Evolutionary conservation across 75 land plant genomes (phyloP).

Genomic region (Selaginella moellendorffii): DNA sequence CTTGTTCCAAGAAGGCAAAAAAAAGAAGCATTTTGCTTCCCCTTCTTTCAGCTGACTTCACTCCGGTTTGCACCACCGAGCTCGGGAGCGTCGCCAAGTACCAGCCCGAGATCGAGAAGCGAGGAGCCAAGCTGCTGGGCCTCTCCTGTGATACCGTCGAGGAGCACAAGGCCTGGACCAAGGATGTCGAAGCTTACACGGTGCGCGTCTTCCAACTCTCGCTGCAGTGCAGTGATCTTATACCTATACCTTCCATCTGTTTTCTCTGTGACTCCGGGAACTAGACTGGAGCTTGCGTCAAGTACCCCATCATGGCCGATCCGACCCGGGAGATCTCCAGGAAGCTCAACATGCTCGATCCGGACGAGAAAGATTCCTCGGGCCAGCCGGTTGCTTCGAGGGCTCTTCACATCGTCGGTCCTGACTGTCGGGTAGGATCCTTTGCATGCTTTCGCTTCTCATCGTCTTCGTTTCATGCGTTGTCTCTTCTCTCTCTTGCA

Average conservation of each 20-base stretch:
- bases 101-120: slow-evolving; percentile 43
- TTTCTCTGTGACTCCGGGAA: background rate
- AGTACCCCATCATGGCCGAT: slow-evolving; percentile 70
- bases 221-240: background rate
- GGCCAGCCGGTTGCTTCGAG: slow-evolving; percentile 55
- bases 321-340: slow-evolving; percentile 50
- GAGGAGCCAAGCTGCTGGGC: slow-evolving; percentile 81
- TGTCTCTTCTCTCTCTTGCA: too few species aligned
- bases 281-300: slow-evolving; percentile 43
- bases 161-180: slow-evolving; percentile 65
- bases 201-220: slow-evolving; percentile 25
- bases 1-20: too few species aligned
- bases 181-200: slow-evolving; percentile 63
- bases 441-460: background rate
- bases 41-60: slow-evolving; percentile 52
- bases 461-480: too few species aligned
- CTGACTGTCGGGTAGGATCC: slow-evolving; percentile 42
- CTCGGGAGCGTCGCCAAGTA: slow-evolving; percentile 57
- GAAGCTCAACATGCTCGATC: slow-evolving; percentile 78
- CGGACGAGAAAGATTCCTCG: slow-evolving; percentile 58
- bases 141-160: slow-evolving; percentile 61
- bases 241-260: background rate
- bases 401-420: slow-evolving; percentile 82
- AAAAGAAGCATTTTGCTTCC: background rate
- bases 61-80: slow-evolving; percentile 95